Conservation (phyloP, 23 red algal species). For the Gracilaria vermiculophylla region DNA sequence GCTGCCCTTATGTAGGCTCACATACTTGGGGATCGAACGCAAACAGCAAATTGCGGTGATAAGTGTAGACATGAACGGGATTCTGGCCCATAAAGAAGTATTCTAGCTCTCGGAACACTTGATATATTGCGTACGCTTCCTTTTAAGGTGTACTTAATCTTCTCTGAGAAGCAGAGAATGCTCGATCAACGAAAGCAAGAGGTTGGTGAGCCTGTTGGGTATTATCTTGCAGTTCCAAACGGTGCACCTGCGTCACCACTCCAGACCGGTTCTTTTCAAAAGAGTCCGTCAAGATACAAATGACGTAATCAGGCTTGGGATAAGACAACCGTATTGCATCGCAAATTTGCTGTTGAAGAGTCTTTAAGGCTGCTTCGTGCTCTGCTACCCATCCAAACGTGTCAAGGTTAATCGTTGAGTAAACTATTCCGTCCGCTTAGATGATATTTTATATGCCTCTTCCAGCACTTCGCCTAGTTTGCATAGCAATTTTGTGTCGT, state of each 20-base stretch:
- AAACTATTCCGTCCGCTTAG: background rate
- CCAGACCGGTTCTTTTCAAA: slow-evolving; percentile 16
- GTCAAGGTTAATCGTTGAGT: background rate
- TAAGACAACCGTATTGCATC: slow-evolving; percentile 6
- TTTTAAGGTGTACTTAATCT: slow-evolving; percentile 34
- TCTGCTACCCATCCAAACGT: background rate
- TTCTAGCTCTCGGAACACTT: background rate
- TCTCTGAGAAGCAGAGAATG: background rate
- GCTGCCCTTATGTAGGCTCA: background rate
- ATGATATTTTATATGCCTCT: background rate
- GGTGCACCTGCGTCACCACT: slow-evolving; percentile 10
- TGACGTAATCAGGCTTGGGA: background rate
- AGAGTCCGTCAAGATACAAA: slow-evolving; percentile 34
- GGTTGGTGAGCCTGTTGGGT: background rate
- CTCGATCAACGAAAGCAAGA: slow-evolving; percentile 12
- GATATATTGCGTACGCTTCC: slow-evolving; percentile 25
- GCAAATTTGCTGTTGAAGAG: slow-evolving; percentile 1
- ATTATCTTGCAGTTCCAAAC: background rate
- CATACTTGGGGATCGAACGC: background rate
- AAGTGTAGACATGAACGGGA: background rate
- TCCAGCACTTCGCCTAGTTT: slow-evolving; percentile 6
- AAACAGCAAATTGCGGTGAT: slow-evolving; percentile 31
- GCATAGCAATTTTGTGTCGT: background rate
- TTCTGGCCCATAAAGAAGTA: background rate
- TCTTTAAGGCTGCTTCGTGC: slow-evolving; percentile 7